Evolutionary conservation across 345 rosid species (phyloP), one percentile per base, ranked within the genome.

Genomic region (Dipteronia dyeriana): DNA sequence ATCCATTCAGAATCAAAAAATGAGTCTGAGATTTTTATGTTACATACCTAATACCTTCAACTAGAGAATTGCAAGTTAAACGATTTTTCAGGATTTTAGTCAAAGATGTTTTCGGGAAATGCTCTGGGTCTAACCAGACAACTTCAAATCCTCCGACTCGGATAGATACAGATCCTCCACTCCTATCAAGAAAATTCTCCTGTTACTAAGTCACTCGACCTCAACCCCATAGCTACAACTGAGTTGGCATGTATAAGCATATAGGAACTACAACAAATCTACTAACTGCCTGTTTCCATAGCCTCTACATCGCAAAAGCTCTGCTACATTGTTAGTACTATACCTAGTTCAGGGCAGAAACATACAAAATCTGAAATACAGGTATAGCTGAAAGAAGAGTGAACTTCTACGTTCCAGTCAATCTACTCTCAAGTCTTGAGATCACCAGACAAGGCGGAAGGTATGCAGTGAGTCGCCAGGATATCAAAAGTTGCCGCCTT

Each of bases 371-470:
- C 16, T 25, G 12, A 11, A 39, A 11, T n/a, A 22, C 34, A 51
- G 16, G 47, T 22, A 22, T 5, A 19, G 29, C 56, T 7, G 10
- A 26, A 22, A 20, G 14, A 68, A 61, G 9, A 20, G 23, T 45
- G 3, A 45, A 38, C 56, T 53, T 57, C 39, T 57, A 66, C 54
- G 64, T 64, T 60, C 25, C 25, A 23, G 65, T 72, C 75, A 49
- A 75, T 38, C 68, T 54, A 73, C 74, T 45, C 69, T 87, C 84
- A 88, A 41, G 85, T 80, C 82, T 86, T 93, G 75, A 95, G 97
- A 85, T 95, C 97, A 79, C 87, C 94, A 43, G 97, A 95, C 90
- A 91, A 85, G 17, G 97, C 91, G 51, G 94, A 88, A 71, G 97
- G 93, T 85, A 95, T 93, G 82, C 97, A 88, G 76, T 95, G 98